Base-by-base conservation (phyloP, 2,329 filamentous ascomycete species). In the Myriosclerotinia duriaeana region DNA sequence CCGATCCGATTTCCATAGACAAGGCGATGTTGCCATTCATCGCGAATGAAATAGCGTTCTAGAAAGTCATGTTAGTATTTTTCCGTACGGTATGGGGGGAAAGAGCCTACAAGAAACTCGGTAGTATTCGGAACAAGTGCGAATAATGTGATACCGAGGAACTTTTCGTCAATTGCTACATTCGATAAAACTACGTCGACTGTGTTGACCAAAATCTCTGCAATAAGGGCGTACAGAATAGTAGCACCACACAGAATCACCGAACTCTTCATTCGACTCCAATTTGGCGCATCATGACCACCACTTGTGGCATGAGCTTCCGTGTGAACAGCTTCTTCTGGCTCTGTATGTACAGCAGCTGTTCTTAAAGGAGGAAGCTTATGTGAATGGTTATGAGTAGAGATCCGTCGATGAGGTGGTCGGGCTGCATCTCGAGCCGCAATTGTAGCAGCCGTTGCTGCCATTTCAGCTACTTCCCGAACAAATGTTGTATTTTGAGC, bases 1-100 rank as follows among this genome's bases (percentile, higher is more conserved):
- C 94, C 0, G 93, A 97, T 72, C 95, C 95, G 72, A 99, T 99
- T 76, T 99, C 95, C 95, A 99, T 99, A 48, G 93, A 97, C 22
- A 99, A 82, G 0, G 95, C 95, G 78, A 99, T 98, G 78, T 99
- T 99, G 68, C 95, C 95, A 76, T 99, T 98, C 94, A 99, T 99
- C 64, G 95, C 95, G 77, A 99, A 99, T 0, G 93, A 97, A 68
- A 99, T 99, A 77, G 94, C 95, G 78, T 99, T 99, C 88, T 75
- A 62, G 1, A 64, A 48, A 50, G 55, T 40, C 14, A 66, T 50
- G 63, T 75, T 66, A 75, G 71, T 48, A 34, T 60, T 63, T 64
- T 42, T 26, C 44, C 15, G 20, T 26, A 60, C 66, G 20, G 44
- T 20, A 36, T 14, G n/a, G 8, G 8, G 26, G 11, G 22, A 48